A percentile compares a stretch with the other conserved stretches of the same genome.
Conservation (phyloP, 2,329 filamentous ascomycete genomes). For the Phaeophleospora eucalypticola region DNA sequence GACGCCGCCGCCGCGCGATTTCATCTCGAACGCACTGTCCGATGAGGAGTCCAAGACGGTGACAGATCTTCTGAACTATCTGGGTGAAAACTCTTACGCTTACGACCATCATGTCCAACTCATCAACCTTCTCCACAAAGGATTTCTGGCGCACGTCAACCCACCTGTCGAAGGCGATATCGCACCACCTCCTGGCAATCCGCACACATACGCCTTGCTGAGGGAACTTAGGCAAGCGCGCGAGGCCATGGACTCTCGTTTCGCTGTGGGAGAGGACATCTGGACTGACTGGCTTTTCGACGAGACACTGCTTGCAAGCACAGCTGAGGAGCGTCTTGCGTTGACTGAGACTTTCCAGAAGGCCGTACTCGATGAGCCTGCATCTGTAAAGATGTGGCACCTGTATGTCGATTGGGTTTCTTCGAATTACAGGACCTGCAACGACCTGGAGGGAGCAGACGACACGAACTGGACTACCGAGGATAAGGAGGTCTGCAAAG, state of each 20-base stretch:
- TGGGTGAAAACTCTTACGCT: constrained; percentile 47
- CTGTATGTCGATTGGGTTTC: constrained; percentile 76
- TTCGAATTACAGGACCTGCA: constrained; percentile 63
- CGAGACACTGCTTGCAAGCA: constrained; percentile 58
- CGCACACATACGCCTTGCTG: constrained; percentile 43
- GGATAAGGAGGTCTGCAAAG: constrained; percentile 63
- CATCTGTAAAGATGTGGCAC: constrained; percentile 70
- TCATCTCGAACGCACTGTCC: constrained; percentile 41
- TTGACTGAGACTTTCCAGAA: constrained; percentile 69
- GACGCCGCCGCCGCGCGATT: constrained; percentile 40
- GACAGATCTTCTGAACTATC: constrained; percentile 40
- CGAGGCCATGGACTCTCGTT: constrained; percentile 58
- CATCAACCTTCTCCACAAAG: constrained; percentile 47
- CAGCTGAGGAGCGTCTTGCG: constrained; percentile 62
- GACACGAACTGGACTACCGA: constrained; percentile 54
- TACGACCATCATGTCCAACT: constrained; percentile 47
- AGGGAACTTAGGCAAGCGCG: constrained; percentile 48
- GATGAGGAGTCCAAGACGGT: constrained; percentile 42
- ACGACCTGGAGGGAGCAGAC: constrained; percentile 50
- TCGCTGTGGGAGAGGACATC: constrained; percentile 69
- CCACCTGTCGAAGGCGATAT: constrained; percentile 23
- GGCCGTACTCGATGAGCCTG: constrained; percentile 67
- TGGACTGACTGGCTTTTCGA: constrained; percentile 77
- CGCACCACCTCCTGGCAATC: constrained; percentile 24
- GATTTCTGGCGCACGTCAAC: constrained; percentile 41